Conservation (phyloP, 768 basidiomycete species). For the Phanerochaete sordida region DNA sequence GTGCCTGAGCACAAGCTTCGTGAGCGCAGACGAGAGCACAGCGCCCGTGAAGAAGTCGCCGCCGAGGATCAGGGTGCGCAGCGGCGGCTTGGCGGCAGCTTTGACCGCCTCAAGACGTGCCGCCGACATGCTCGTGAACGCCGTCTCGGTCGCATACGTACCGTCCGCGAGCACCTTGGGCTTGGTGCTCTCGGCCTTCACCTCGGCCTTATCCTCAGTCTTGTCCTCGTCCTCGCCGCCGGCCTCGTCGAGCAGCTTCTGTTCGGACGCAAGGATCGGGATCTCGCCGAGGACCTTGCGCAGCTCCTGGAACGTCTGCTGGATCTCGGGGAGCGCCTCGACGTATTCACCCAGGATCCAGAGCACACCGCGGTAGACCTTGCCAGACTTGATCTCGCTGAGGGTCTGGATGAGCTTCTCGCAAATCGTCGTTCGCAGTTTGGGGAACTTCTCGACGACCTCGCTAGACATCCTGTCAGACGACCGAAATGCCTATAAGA, state of each 20-base stretch:
- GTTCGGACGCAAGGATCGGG: slow-evolving; percentile 93
- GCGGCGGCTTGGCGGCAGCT: slow-evolving; percentile 84
- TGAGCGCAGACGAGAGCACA: slow-evolving; percentile 84
- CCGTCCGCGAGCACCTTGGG: slow-evolving; percentile 91
- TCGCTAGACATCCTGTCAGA: slow-evolving; percentile 46
- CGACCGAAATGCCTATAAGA: not conserved
- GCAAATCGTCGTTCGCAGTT: slow-evolving; percentile 75
- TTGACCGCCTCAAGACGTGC: slow-evolving; percentile 79
- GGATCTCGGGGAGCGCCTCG: slow-evolving; percentile 61
- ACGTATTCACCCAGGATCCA: slow-evolving; percentile 99
- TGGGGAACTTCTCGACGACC: slow-evolving; percentile 96
- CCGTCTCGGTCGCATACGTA: slow-evolving; percentile 96
- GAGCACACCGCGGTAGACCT: slow-evolving; percentile 92
- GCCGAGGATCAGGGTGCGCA: slow-evolving; percentile 83
- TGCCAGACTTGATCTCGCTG: slow-evolving; percentile 88
- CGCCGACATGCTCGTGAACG: slow-evolving; percentile 62
- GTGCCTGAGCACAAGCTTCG: slow-evolving; percentile 86
- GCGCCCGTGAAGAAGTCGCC: slow-evolving; percentile 98
- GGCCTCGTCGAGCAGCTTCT: slow-evolving; percentile 75
- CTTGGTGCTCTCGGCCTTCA: slow-evolving; percentile 44
- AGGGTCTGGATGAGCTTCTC: slow-evolving; percentile 83
- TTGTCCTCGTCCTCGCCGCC: slow-evolving; percentile 49
- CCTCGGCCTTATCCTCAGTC: slow-evolving; percentile 47
- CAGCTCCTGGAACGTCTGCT: slow-evolving; percentile 70
- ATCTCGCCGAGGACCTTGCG: slow-evolving; percentile 91